These are phyloP conservation scores for Theobroma cacao DNA, from an alignment of 345 rosid genomes.

Conservation along the genomic window DNA sequence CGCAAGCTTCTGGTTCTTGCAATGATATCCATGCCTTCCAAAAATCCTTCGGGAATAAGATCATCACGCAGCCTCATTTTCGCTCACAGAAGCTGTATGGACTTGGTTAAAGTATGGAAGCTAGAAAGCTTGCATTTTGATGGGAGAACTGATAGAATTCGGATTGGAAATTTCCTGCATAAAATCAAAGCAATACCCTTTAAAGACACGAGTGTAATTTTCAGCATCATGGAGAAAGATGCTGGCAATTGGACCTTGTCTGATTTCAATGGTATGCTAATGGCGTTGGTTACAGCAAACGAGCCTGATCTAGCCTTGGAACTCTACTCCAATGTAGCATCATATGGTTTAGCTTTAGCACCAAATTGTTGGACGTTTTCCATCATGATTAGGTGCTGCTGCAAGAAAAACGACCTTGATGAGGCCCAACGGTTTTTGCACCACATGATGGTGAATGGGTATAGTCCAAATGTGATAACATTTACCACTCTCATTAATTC, in stretches of 20 bases:
- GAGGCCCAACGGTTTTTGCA: constrained; percentile 44
- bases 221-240: constrained; percentile 22
- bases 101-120: neutral
- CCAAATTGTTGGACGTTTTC: constrained; percentile 48
- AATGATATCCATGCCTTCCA: neutral
- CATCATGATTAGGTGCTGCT: constrained; percentile 38
- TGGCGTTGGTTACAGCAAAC: constrained; percentile 31
- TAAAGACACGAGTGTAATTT: constrained; percentile 18
- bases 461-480: constrained; percentile 35
- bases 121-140: constrained; percentile 9
- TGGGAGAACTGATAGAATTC: neutral
- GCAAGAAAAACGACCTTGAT: constrained; percentile 35
- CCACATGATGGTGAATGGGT: constrained; percentile 39
- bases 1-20: neutral
- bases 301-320: constrained; percentile 38
- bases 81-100: neutral
- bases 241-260: constrained; percentile 21
- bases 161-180: constrained; percentile 17
- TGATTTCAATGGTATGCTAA: constrained; percentile 36
- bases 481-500: constrained; percentile 39
- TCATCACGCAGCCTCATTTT: neutral
- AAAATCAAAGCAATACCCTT: constrained; percentile 26
- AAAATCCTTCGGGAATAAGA: neutral
- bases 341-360: constrained; percentile 23
- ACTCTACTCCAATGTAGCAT: constrained; percentile 11